phyloP scores from a whole-genome alignment of 139 green algal genomes.

The Tetradesmus lagerheimii region DNA sequence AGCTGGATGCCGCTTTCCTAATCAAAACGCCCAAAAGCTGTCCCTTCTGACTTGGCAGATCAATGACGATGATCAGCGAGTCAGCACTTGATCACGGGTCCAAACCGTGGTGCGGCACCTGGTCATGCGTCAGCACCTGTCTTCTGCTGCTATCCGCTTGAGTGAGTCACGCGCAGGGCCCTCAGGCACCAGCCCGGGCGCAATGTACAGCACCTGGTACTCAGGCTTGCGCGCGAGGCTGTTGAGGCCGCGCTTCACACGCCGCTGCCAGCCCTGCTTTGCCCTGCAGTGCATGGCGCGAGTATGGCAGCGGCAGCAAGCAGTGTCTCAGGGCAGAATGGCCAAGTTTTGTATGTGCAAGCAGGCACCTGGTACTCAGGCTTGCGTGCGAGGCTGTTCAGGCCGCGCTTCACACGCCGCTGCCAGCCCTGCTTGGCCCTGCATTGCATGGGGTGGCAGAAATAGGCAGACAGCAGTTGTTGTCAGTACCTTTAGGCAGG shows the following conservation, averaged over 20 bases:
- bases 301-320: not conserved
- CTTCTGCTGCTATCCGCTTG: conserved; percentile 7
- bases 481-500: too few relatives aligned
- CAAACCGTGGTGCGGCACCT: too few relatives aligned
- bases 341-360: too few relatives aligned
- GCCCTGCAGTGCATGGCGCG: not conserved
- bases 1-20: too few relatives aligned
- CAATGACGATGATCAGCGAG: too few relatives aligned
- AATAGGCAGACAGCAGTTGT: not conserved
- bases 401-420: conserved; percentile 18
- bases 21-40: too few relatives aligned
- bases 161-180: conserved; percentile 19
- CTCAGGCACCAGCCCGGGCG: not conserved
- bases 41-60: too few relatives aligned
- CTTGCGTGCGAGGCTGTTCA: not conserved
- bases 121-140: not conserved
- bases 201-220: conserved; percentile 36
- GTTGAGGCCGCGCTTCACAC: conserved; percentile 39
- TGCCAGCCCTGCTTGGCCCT: conserved; percentile 26
- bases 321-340: not conserved
- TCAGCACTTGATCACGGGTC: too few relatives aligned
- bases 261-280: conserved; percentile 23
- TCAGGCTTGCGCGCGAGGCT: conserved; percentile 9
- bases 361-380: conserved; percentile 15
- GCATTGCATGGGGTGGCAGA: not conserved